Evolutionary conservation across 768 basidiomycete genomes (phyloP), one percentile per base, ranked within the genome.

Genomic region (Boletus rubescentipes): DNA sequence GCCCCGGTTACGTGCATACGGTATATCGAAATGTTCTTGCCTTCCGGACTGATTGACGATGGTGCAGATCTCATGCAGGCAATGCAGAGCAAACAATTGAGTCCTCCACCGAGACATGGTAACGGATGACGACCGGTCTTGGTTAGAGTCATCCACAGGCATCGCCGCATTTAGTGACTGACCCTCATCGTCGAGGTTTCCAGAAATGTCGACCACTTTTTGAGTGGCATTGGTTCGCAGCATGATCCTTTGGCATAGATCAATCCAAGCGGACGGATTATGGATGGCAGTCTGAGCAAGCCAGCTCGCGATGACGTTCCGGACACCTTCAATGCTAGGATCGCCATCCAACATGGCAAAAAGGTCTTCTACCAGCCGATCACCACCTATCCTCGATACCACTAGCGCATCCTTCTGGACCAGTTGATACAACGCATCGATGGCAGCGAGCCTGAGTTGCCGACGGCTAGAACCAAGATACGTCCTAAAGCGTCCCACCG

Each of bases 231-330:
- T 93, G 11, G 93, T 95, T 10, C 91, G 81, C 7, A 91, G 86
- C 93, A 99, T 98, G 66, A 99, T 98, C 23, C 93, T 79, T 69
- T 98, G 96, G 63, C 96, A 98, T 2, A 98, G 79, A 65, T 95
- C 94, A 51, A 99, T 97, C 97, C 97, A 99, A 1, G 95, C 97
- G 0, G 90, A 93, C 0, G 97, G 96, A 57, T 94, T 91, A 52
- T 91, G 83, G 18, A 91, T 79, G 1, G 93, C 95, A 0, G 97
- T 98, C 69, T 99, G 97, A 58, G 89, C 84, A 8, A 98, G 77
- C 97, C 97, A 99, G 59, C 89, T 92, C 12, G 83, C 77, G 61
- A 98, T 98, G 53, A 98, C 93, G 57, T 92, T 89, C 30, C 91
- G 79, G 21, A 98, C 94, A 5, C 97, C 97, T 59, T 96, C 89